Evolutionary conservation across 176 grass and related monocot species (phyloP).

Genomic region (Zoysia japonica): DNA sequence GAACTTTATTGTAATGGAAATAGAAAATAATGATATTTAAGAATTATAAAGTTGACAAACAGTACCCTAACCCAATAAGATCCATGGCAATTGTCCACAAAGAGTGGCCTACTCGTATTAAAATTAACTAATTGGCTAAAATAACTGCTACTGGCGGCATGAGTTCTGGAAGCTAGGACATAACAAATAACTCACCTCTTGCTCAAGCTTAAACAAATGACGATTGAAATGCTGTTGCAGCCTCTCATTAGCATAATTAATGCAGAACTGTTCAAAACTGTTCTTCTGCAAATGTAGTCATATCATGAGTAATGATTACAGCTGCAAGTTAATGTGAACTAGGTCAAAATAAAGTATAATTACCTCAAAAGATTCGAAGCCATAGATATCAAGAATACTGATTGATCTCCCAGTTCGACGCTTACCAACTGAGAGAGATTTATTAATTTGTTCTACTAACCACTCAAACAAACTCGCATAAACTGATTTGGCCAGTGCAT

Average conservation of each 20-base stretch:
- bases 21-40: constrained; percentile 5
- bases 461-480: constrained; percentile 97
- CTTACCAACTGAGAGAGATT: constrained; percentile 83
- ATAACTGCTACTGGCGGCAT: not conserved
- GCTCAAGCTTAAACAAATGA: constrained; percentile 97
- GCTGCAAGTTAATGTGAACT: constrained; percentile 34
- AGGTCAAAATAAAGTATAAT: constrained; percentile 36
- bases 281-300: constrained; percentile 63
- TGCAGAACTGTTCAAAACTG: constrained; percentile 99
- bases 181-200: constrained; percentile 59
- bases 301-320: constrained; percentile 29
- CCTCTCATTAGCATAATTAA: constrained; percentile 99
- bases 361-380: constrained; percentile 98
- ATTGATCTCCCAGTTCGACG: constrained; percentile 90
- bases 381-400: constrained; percentile 98
- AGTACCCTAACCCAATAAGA: constrained; percentile 5
- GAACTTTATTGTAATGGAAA: not conserved
- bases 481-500: constrained; percentile 89
- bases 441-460: constrained; percentile 98
- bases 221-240: constrained; percentile 99
- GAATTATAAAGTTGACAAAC: not conserved
- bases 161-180: constrained; percentile 27
- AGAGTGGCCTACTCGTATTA: constrained; percentile 4
- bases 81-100: not conserved
- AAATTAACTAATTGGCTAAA: constrained; percentile 9